A percentile compares a stretch with the other conserved stretches of the same genome.
phyloP scores from a whole-genome alignment of 352 stramenopile species.

The Phytopythium vexans region DNA sequence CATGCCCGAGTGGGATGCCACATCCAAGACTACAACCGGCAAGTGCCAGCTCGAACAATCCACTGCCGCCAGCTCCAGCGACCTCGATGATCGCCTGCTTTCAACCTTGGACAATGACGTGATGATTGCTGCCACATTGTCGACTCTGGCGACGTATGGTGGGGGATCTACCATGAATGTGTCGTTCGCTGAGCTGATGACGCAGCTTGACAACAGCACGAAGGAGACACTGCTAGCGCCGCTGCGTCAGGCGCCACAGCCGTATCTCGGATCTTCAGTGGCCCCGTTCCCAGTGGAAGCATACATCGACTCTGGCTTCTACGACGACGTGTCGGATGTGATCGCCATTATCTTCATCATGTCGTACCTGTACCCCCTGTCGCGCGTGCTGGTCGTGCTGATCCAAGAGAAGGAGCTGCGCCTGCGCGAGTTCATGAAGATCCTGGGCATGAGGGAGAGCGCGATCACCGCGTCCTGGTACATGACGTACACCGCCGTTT shows the following conservation, averaged over 20 bases:
- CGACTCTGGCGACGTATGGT: slow-evolving; percentile 40
- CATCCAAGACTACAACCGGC: slow-evolving; percentile 19
- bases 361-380: slow-evolving; percentile 89
- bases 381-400: slow-evolving; percentile 79
- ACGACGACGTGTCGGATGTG: slow-evolving; percentile 59
- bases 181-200: slow-evolving; percentile 19
- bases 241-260: slow-evolving; percentile 56
- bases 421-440: slow-evolving; percentile 92
- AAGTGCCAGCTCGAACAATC: slow-evolving; percentile 25
- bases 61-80: slow-evolving; percentile 18
- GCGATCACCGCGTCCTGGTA: slow-evolving; percentile 67
- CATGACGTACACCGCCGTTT: slow-evolving; percentile 83
- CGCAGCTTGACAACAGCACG: slow-evolving; percentile 17
- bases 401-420: slow-evolving; percentile 92
- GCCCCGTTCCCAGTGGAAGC: slow-evolving; percentile 52
- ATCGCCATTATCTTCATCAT: slow-evolving; percentile 91
- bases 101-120: slow-evolving; percentile 39
- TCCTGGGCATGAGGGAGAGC: slow-evolving; percentile 87
- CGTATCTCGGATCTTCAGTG: slow-evolving; percentile 41
- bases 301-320: slow-evolving; percentile 66
- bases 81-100: slow-evolving; percentile 34
- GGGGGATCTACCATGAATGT: slow-evolving; percentile 13
- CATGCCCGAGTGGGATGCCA: slow-evolving; percentile 26
- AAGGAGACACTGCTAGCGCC: slow-evolving; percentile 38
- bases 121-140: slow-evolving; percentile 25